phyloP scores from a whole-genome alignment of 305 asterid genomes.

The Fraxinus ornus region DNA sequence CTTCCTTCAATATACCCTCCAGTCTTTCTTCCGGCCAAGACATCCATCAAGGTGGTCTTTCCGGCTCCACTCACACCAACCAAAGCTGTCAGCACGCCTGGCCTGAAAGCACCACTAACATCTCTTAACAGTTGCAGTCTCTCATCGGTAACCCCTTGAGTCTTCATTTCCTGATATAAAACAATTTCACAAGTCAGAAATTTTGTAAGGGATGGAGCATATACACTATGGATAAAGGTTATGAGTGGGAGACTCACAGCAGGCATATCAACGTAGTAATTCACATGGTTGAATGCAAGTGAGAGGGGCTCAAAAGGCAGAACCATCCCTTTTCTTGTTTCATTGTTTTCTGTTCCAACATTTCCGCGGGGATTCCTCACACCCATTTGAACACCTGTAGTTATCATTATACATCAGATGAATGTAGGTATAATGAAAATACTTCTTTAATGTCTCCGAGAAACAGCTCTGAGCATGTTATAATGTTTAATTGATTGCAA shows the following conservation, averaged over 20 bases:
- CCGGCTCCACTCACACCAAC: slow-evolving; percentile 59
- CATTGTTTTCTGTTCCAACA: background rate
- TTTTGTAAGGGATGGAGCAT: background rate
- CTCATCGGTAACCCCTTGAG: slow-evolving; percentile 39
- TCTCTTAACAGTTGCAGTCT: slow-evolving; percentile 43
- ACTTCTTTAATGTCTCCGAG: background rate
- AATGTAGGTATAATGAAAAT: background rate
- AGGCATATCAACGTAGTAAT: slow-evolving; percentile 50
- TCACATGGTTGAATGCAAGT: slow-evolving; percentile 43
- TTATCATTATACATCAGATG: background rate
- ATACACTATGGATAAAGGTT: background rate
- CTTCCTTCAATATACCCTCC: slow-evolving; percentile 51
- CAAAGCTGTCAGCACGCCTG: slow-evolving; percentile 45
- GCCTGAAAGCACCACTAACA: slow-evolving; percentile 54
- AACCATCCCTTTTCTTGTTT: slow-evolving; percentile 41
- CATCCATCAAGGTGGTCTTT: slow-evolving; percentile 59
- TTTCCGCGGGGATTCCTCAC: slow-evolving; percentile 15
- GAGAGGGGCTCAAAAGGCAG: slow-evolving; percentile 49
- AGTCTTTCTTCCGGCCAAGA: slow-evolving; percentile 52
- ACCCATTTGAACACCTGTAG: slow-evolving; percentile 37
- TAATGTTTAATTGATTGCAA: background rate
- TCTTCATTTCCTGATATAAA: slow-evolving; percentile 46
- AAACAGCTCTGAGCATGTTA: background rate
- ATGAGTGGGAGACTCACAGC: slow-evolving; percentile 30
- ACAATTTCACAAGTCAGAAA: slow-evolving; percentile 9